phyloP scores from a whole-genome alignment of 306 rosid species.

The Psophocarpus tetragonolobus region DNA sequence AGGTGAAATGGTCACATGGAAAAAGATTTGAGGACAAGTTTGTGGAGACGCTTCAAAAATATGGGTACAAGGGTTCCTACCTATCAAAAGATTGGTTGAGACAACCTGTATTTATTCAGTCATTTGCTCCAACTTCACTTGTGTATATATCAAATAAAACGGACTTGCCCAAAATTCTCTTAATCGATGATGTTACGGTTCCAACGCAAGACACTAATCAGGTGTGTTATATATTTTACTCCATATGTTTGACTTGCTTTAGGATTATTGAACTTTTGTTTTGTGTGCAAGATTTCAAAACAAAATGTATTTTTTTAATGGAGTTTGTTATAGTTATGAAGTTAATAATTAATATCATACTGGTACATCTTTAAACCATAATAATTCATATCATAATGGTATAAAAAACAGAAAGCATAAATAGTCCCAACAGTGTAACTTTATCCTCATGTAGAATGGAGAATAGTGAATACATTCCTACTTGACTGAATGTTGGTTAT shows the following conservation, averaged over 20 bases:
- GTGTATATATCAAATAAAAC: slow-evolving; percentile 68
- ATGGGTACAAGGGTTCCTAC: slow-evolving; percentile 86
- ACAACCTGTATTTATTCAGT: slow-evolving; percentile 84
- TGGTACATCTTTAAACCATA: neutral
- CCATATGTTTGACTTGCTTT: neutral
- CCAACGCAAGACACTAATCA: slow-evolving; percentile 91
- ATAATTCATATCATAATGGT: neutral
- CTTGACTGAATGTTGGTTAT: neutral
- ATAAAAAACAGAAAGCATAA: neutral
- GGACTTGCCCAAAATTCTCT: slow-evolving; percentile 70
- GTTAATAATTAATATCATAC: neutral
- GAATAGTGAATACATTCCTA: neutral
- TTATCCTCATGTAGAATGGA: neutral
- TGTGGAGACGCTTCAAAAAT: slow-evolving; percentile 77
- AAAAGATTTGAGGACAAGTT: slow-evolving; percentile 83
- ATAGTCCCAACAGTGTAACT: neutral
- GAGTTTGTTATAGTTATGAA: neutral
- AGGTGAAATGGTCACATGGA: slow-evolving; percentile 80
- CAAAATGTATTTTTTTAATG: neutral
- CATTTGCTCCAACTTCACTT: slow-evolving; percentile 93
- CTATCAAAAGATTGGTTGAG: slow-evolving; percentile 81
- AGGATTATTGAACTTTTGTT: neutral
- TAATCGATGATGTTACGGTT: slow-evolving; percentile 62
- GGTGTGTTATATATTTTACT: slow-evolving; percentile 44
- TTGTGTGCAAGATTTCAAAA: neutral